Evolutionary conservation across 2,329 filamentous ascomycete species (phyloP).

Genomic region (Acrodontium crateriforme): DNA sequence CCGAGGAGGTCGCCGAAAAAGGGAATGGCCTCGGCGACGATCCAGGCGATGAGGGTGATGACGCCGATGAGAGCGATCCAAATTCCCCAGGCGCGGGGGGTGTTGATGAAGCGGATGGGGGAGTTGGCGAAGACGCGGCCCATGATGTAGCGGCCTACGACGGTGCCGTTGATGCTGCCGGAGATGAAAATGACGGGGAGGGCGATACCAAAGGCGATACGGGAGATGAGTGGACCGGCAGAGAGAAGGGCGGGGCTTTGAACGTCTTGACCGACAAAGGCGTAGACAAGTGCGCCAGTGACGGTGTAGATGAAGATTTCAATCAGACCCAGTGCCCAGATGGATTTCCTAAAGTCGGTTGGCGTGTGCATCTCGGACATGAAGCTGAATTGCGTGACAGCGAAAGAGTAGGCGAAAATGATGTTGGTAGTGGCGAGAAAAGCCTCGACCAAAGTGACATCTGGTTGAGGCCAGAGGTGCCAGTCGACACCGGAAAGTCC

Average conservation of each 20-base stretch:
- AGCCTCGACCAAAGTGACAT: constrained; percentile 36
- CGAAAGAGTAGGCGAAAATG: constrained; percentile 47
- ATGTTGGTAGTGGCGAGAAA: constrained; percentile 58
- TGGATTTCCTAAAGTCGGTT: constrained; percentile 45
- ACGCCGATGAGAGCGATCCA: constrained; percentile 47
- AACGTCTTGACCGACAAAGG: constrained; percentile 48
- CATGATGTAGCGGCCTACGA: constrained; percentile 43
- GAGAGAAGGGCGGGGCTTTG: constrained; percentile 54
- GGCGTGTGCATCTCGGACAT: constrained; percentile 54
- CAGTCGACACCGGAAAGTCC: constrained; percentile 21
- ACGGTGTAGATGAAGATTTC: constrained; percentile 52
- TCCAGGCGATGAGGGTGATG: constrained; percentile 49
- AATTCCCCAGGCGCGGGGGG: constrained; percentile 32
- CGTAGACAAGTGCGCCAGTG: constrained; percentile 54
- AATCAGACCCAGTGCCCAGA: constrained; percentile 46
- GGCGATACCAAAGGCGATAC: constrained; percentile 56
- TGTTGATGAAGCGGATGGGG: constrained; percentile 30
- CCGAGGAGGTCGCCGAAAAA: constrained; percentile 58
- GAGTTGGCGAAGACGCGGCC: constrained; percentile 47
- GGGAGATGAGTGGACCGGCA: constrained; percentile 41
- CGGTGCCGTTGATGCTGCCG: constrained; percentile 54
- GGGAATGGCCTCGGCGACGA: constrained; percentile 60
- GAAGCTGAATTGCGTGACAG: constrained; percentile 51
- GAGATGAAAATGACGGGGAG: constrained; percentile 61
- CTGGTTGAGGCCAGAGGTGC: constrained; percentile 21